Evolutionary conservation across 2,329 filamentous ascomycete genomes (phyloP), one percentile per base, ranked within the genome.

Genomic region (Hypoxylon sp.): DNA sequence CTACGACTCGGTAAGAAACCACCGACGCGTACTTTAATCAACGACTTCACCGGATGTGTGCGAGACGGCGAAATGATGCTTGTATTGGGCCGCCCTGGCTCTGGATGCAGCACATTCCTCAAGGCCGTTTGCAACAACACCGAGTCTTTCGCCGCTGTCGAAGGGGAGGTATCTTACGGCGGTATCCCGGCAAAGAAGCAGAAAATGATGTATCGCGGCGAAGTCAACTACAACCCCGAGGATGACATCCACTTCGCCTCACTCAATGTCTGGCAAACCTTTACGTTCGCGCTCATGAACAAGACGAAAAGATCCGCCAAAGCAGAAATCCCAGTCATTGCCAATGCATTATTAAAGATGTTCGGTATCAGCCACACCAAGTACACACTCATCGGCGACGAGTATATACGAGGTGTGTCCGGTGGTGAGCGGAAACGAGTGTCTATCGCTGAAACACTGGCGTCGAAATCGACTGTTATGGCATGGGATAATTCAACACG

Each of bases 351-450:
- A 50, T 80, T 94, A 77, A 91, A 89, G 74, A 93, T 94, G 83
- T 94, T 95, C 72, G 91, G 91, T 9, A 94, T 95, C 62, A 85
- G 84, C 11, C 92, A 95, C 75, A 94, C 92, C 0, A 89, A 87
- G 73, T 85, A 92, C 73, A 95, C 93, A 0, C 83, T 88, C 1
- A 91, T 95, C 1, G 93, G 93, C n/a, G 89, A 94, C 74, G 89
- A 91, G 68, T 86, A 81, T 73, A 86, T 90, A 5, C 87, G 91
- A 51, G 92, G 92, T 78, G 90, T 95, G 0, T 92, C 90, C 51
- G 93, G 93, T 73, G 93, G 93, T 64, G 93, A 96, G 80, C 83
- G 92, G 39, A 95, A 94, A 78, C 90, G 92, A 75, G 92, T 94
- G 8, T 91, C 89, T 22, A 94, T 95, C 70, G 91, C 91, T 1